Percentiles rank a stretch among this genome's conserved stretches.
Conservation (phyloP, 768 basidiomycete genomes). For the Tremella mesenterica region DNA sequence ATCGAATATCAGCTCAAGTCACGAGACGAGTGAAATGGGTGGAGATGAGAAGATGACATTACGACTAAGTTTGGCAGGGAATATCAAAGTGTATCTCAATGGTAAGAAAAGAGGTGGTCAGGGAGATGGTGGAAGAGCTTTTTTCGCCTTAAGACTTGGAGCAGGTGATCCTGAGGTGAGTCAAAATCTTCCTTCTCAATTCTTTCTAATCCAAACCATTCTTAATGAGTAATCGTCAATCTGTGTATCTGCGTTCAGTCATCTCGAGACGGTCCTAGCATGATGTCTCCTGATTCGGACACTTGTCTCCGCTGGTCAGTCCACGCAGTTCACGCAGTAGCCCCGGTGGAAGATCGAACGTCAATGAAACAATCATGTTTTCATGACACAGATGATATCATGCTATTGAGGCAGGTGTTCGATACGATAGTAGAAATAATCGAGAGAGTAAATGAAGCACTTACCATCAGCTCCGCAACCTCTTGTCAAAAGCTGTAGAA, state of each 20-base stretch:
- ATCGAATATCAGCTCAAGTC: background rate
- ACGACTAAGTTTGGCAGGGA: conserved; percentile 59
- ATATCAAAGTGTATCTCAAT: conserved; percentile 54
- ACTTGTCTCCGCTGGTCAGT: background rate
- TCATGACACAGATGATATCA: no score
- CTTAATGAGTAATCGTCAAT: no score
- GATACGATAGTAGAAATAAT: no score
- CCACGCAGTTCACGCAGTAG: no score
- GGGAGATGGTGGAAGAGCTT: conserved; percentile 51
- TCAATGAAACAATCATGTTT: no score
- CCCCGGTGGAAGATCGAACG: no score
- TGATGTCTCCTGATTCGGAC: background rate
- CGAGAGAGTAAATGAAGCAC: conserved; percentile 1
- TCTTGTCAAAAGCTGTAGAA: conserved; percentile 53
- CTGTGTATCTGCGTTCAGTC: no score
- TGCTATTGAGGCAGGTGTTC: no score
- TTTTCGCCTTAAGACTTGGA: conserved; percentile 71
- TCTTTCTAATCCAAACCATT: no score
- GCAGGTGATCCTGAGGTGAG: conserved; percentile 70
- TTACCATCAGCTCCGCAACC: conserved; percentile 51
- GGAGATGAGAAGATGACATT: background rate
- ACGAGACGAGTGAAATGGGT: background rate
- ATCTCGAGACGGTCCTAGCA: background rate
- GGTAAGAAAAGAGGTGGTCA: conserved; percentile 47
- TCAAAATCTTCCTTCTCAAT: no score